These are phyloP conservation scores for Bonia amplexicaulis DNA, from an alignment of 176 grass and related monocot genomes.

Conservation along the genomic window DNA sequence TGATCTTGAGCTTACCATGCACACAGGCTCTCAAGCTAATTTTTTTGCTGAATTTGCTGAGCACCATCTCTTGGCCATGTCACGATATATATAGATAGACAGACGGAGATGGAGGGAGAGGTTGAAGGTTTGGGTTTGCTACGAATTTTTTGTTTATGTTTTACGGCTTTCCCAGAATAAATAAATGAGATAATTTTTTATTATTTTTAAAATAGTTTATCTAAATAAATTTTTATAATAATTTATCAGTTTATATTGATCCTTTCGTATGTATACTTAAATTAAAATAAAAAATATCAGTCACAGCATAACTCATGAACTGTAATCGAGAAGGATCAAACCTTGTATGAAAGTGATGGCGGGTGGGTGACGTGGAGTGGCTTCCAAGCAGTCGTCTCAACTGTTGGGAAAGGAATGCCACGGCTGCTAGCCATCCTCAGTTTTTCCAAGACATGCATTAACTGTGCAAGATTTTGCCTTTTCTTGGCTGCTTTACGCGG, in stretches of 20 bases:
- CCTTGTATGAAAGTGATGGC: not conserved
- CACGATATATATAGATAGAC: not conserved
- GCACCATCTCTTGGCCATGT: not conserved
- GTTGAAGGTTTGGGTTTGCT: slow-evolving; percentile 17
- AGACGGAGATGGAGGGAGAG: not conserved
- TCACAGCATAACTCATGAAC: too few species aligned
- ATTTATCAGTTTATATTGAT: too few species aligned
- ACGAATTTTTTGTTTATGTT: not conserved
- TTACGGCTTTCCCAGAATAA: too few species aligned
- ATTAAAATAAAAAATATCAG: too few species aligned
- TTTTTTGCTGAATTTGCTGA: not conserved
- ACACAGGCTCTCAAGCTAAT: not conserved
- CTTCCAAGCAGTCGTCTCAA: slow-evolving; percentile 31
- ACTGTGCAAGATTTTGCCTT: not conserved
- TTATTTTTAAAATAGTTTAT: too few species aligned
- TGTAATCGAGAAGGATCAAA: too few species aligned
- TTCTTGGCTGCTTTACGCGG: not conserved
- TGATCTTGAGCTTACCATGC: slow-evolving; percentile 24
- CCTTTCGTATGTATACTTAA: too few species aligned
- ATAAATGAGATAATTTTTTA: too few species aligned
- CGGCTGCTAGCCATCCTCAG: not conserved
- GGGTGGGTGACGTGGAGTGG: slow-evolving; percentile 38
- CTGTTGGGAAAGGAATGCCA: slow-evolving; percentile 23
- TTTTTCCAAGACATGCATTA: not conserved
- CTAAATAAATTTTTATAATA: rapidly evolving